Conservation (phyloP, 805 yeast species). For the Pichia eremophila region DNA sequence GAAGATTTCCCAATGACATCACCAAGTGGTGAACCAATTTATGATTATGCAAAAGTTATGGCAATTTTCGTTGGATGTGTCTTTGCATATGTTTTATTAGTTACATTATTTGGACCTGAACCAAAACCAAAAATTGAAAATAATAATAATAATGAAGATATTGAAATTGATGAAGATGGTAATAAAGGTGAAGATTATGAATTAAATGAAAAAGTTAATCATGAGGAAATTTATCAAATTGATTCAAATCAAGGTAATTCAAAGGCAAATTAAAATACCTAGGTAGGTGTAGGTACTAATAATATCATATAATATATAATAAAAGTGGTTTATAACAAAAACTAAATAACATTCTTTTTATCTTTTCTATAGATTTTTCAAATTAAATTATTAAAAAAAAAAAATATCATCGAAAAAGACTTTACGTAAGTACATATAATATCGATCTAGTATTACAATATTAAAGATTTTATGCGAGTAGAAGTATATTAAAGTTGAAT, state of each 20-base stretch:
- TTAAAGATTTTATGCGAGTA: too few relatives aligned
- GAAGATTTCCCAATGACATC: conserved; percentile 37
- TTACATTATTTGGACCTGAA: conserved; percentile 54
- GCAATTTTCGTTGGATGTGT: conserved; percentile 60
- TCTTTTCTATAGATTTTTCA: too few relatives aligned
- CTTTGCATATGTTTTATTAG: conserved; percentile 39
- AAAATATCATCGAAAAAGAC: too few relatives aligned
- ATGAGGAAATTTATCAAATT: conserved; percentile 6
- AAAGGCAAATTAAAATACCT: neutral
- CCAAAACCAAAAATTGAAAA: conserved; percentile 25
- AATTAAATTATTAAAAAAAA: neutral
- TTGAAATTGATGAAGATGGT: conserved; percentile 10
- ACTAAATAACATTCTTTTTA: too few relatives aligned
- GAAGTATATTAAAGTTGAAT: too few relatives aligned
- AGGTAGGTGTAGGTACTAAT: too few relatives aligned
- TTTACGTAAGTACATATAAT: too few relatives aligned
- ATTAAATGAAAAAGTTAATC: conserved; percentile 10
- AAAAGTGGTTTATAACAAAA: too few relatives aligned
- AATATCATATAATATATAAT: neutral
- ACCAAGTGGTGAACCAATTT: conserved; percentile 24
- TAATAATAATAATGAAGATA: conserved; percentile 13
- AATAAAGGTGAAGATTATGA: conserved; percentile 7
- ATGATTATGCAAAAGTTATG: conserved; percentile 53
- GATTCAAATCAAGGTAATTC: conserved; percentile 8
- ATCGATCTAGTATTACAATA: too few relatives aligned